A percentile compares a stretch with the other conserved stretches of the same genome.
These are phyloP conservation scores for Conidiobolus incongruus DNA, from an alignment of 371 early-diverging fungal species.

Conservation along the genomic window DNA sequence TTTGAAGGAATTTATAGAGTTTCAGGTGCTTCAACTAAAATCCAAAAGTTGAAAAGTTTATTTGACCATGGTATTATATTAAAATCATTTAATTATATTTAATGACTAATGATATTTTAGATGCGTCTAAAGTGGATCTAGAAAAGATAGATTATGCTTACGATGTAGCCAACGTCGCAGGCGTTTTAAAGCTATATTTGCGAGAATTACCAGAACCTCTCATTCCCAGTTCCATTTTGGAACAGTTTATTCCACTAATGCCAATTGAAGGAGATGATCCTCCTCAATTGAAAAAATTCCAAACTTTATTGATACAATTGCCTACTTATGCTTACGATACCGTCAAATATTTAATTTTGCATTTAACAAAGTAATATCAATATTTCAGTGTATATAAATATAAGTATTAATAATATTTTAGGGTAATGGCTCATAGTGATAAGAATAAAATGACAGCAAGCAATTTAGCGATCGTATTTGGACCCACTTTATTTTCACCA, in stretches of 20 bases:
- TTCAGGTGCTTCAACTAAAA: constrained; percentile 43
- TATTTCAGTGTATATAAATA: constrained; percentile 2
- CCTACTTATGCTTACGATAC: constrained; percentile 46
- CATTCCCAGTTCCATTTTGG: constrained; percentile 33
- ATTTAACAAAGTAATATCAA: constrained; percentile 48
- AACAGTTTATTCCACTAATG: constrained; percentile 37
- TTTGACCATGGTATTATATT: constrained; percentile 36
- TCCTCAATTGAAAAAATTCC: constrained; percentile 22
- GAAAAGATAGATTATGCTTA: constrained; percentile 21
- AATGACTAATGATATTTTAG: constrained; percentile 9
- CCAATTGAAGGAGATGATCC: not conserved
- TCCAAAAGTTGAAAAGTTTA: constrained; percentile 34
- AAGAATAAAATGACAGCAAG: constrained; percentile 67
- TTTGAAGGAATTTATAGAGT: constrained; percentile 62
- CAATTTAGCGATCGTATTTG: constrained; percentile 62
- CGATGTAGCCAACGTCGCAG: constrained; percentile 57
- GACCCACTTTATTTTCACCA: constrained; percentile 14
- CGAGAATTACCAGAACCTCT: constrained; percentile 75
- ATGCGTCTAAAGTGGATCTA: constrained; percentile 33
- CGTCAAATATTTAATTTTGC: constrained; percentile 49
- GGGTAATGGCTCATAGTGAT: constrained; percentile 45
- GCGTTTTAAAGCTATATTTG: constrained; percentile 76
- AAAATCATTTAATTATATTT: not conserved
- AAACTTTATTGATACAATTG: constrained; percentile 33
- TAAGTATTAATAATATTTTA: constrained; percentile 7